Evolutionary conservation across 768 basidiomycete genomes (phyloP), one percentile per base, ranked within the genome.

Genomic region (Hericium coralloides): DNA sequence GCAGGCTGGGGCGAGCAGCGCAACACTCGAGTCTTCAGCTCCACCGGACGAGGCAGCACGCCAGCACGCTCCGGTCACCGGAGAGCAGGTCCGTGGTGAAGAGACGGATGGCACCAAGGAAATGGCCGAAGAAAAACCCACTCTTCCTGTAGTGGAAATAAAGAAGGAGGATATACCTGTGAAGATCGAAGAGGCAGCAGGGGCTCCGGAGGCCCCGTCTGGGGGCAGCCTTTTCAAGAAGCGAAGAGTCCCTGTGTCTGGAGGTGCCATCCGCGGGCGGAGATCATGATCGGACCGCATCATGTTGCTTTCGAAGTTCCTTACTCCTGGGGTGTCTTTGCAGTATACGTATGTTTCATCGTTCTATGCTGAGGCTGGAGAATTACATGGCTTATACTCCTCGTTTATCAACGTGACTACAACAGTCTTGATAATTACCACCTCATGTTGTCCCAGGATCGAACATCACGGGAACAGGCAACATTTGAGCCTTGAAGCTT

Each of bases 221-320:
- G 49, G 38, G 20, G 56, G 55, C 10, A 60, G 61, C 39, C 23
- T 60, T 20, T 62, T 62, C 55, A 56, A 57, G 38, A 62, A 60
- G 54, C 61, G 59, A 10, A 60, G 58, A 38, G 39, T 56, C 26
- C 59, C 59, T 10, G 50, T 20, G n/a, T 39, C 59, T 18, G 56
- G 59, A n/a, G 59, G 54, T 5, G 25, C 47, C 5, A 55, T 38
- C 47, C 59, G 53, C 15, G 60, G 59, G 31, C 60, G 59, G 45
- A 56, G 60, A 38, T 57, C 52, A 43, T 62, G 38, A 52, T n/a
- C n/a, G 43, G 43, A n/a, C 43, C 31, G 5, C 31, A 31, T 31
- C 31, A 31, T 31, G 8, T 31, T 31, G 31, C 31, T 31, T 31
- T 31, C 31, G 31, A 31, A 31, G 31, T 8, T 31, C 10, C 10